These are phyloP conservation scores for Globisporangium recalcitrans DNA, from an alignment of 352 stramenopile genomes.

Conservation along the genomic window DNA sequence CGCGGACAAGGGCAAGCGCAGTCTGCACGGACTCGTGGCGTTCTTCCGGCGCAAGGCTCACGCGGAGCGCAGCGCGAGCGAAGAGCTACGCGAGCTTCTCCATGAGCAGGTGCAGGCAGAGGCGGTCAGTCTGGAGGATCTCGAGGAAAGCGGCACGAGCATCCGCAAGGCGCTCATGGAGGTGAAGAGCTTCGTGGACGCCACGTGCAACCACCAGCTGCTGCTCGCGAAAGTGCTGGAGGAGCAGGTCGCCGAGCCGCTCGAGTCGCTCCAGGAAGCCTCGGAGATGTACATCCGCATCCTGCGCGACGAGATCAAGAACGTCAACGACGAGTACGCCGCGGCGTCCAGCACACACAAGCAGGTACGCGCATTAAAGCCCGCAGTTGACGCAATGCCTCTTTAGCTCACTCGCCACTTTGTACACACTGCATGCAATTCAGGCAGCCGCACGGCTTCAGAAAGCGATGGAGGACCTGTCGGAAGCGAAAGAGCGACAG, in stretches of 20 bases:
- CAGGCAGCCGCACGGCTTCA: slow-evolving; percentile 29
- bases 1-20: slow-evolving; percentile 71
- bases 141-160: slow-evolving; percentile 68
- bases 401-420: not conserved
- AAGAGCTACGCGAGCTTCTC: slow-evolving; percentile 55
- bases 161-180: slow-evolving; percentile 56
- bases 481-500: slow-evolving; percentile 56
- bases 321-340: slow-evolving; percentile 69
- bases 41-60: slow-evolving; percentile 71
- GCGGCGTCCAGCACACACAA: slow-evolving; percentile 33
- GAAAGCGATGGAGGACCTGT: slow-evolving; percentile 39
- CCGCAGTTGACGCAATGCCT: too few relatives aligned
- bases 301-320: slow-evolving; percentile 68
- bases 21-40: slow-evolving; percentile 57
- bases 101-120: slow-evolving; percentile 17
- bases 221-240: slow-evolving; percentile 73
- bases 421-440: not conserved
- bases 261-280: slow-evolving; percentile 70
- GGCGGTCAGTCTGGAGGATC: slow-evolving; percentile 34
- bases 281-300: slow-evolving; percentile 78
- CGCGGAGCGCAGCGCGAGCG: slow-evolving; percentile 51
- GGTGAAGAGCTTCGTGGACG: slow-evolving; percentile 57
- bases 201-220: slow-evolving; percentile 59
- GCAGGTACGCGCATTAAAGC: too few relatives aligned
- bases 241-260: slow-evolving; percentile 72